These are phyloP conservation scores for Suhomyces chickasaworum DNA, from an alignment of 1,139 yeast species.

Conservation along the genomic window DNA sequence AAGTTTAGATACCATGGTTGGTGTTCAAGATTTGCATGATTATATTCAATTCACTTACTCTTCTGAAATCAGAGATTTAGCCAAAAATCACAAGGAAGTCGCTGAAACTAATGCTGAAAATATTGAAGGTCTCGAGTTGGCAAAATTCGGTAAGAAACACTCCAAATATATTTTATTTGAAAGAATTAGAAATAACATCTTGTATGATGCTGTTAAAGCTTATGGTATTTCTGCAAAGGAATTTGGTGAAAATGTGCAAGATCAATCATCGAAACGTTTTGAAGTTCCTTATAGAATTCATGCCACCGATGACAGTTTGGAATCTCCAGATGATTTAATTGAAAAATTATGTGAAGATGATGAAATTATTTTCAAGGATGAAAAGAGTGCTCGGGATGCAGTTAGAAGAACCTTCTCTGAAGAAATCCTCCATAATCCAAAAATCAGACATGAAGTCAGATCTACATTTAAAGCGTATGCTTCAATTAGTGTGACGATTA, in stretches of 20 bases:
- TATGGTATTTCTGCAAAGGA: constrained; percentile 79
- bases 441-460: constrained; percentile 75
- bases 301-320: constrained; percentile 71
- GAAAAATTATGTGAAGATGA: constrained; percentile 56
- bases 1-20: constrained; percentile 68
- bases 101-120: constrained; percentile 21
- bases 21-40: constrained; percentile 85
- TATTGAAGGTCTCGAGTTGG: constrained; percentile 12
- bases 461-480: constrained; percentile 68
- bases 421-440: constrained; percentile 80
- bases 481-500: constrained; percentile 69
- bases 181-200: constrained; percentile 65
- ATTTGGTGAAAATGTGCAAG: constrained; percentile 80
- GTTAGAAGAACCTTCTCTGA: constrained; percentile 76
- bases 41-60: constrained; percentile 82
- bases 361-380: constrained; percentile 58
- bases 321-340: constrained; percentile 66
- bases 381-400: constrained; percentile 68
- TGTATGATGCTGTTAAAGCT: constrained; percentile 69
- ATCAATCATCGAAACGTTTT: constrained; percentile 51
- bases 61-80: constrained; percentile 58
- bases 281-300: constrained; percentile 63
- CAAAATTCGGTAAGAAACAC: constrained; percentile 54
- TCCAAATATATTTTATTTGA: constrained; percentile 75
- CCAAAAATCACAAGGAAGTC: constrained; percentile 24